These are phyloP conservation scores for Cladosporium sp. DNA, from an alignment of 2,329 filamentous ascomycete species.

Conservation along the genomic window DNA sequence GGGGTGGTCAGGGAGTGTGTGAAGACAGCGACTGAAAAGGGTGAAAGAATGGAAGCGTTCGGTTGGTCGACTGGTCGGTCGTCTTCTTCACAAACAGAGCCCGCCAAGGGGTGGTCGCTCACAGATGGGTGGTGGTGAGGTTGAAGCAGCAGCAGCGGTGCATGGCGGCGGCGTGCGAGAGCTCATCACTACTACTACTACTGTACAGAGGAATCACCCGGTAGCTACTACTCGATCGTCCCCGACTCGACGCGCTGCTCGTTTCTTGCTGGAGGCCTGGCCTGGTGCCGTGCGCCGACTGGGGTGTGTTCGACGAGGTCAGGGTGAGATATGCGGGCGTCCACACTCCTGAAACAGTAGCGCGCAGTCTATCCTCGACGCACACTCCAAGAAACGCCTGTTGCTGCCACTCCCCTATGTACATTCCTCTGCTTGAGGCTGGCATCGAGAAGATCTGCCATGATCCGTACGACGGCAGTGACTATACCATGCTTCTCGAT, in stretches of 20 bases:
- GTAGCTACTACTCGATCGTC: neutral
- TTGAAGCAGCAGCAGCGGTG: neutral
- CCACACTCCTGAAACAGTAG: constrained; percentile 12
- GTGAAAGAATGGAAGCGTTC: neutral
- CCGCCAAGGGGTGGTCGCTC: constrained; percentile 15
- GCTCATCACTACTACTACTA: neutral
- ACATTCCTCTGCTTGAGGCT: neutral
- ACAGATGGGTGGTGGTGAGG: constrained; percentile 10
- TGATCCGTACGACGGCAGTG: no score
- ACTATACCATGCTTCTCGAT: neutral
- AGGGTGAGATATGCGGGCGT: constrained; percentile 8
- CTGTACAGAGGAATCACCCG: neutral
- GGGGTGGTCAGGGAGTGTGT: constrained; percentile 7
- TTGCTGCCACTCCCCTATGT: neutral
- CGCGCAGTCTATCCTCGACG: neutral
- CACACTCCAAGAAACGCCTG: neutral
- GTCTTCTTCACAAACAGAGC: constrained; percentile 2
- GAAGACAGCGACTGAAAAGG: constrained; percentile 6
- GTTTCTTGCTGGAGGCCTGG: constrained; percentile 2
- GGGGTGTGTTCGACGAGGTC: constrained; percentile 5
- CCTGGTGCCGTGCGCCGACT: constrained; percentile 1
- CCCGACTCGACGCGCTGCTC: neutral
- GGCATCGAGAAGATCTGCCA: neutral
- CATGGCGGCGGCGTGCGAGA: constrained; percentile 10
- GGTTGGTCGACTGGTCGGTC: neutral